phyloP scores from a whole-genome alignment of 371 early-diverging fungal genomes.

The Encephalitozoon hellem region DNA sequence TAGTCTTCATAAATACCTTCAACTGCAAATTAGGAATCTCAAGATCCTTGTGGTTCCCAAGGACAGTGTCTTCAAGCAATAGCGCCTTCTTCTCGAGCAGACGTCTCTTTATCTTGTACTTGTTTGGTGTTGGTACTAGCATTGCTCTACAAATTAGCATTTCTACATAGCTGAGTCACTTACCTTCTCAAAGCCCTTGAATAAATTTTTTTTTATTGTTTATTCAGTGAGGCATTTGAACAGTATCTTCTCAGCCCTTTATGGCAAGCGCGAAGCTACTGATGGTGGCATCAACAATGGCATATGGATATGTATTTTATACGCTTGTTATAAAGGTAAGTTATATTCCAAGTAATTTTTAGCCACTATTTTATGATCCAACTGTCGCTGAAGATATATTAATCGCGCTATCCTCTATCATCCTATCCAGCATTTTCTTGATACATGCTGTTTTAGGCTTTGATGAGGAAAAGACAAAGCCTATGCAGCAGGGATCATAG shows the following conservation, averaged over 20 bases:
- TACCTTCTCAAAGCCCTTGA: neutral
- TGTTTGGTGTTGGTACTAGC: conserved; percentile 32
- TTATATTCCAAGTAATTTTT: neutral
- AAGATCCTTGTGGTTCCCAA: conserved; percentile 36
- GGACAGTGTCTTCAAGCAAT: conserved; percentile 37
- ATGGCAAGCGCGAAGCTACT: neutral
- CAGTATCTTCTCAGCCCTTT: neutral
- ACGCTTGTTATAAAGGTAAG: neutral
- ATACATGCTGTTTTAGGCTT: neutral
- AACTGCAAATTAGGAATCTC: conserved; percentile 47
- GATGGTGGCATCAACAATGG: neutral
- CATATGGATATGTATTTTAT: neutral
- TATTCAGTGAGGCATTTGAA: neutral
- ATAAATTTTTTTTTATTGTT: conserved; percentile 12
- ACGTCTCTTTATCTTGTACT: conserved; percentile 38
- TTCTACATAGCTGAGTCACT: neutral
- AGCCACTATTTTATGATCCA: neutral
- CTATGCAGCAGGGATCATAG: neutral
- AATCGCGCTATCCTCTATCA: neutral
- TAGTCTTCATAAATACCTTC: conserved; percentile 51
- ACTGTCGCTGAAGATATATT: neutral
- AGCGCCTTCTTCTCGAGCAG: conserved; percentile 29
- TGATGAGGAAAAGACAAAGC: neutral
- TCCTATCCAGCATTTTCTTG: neutral
- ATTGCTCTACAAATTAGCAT: conserved; percentile 15